Conservation (phyloP, 768 basidiomycete genomes). For the Lentinula aciculospora region DNA sequence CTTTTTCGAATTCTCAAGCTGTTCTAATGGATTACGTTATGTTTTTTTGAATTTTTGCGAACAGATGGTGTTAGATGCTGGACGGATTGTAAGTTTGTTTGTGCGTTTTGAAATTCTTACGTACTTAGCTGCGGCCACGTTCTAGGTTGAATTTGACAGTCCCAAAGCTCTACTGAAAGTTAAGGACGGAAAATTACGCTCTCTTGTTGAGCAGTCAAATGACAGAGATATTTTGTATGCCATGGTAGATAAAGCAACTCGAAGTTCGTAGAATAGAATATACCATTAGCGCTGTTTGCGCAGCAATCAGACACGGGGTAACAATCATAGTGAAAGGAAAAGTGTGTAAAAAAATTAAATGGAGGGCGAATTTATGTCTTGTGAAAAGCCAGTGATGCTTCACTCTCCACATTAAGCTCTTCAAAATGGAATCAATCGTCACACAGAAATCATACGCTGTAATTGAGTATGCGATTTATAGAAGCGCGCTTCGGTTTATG, state of each 20-base stretch:
- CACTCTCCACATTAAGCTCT: too few species aligned
- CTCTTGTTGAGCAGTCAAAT: constrained; percentile 37
- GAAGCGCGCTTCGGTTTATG: too few species aligned
- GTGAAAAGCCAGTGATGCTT: too few species aligned
- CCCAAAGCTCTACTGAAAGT: constrained; percentile 36
- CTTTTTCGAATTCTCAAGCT: constrained; percentile 10
- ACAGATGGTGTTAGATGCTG: constrained; percentile 52
- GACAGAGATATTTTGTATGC: constrained; percentile 31
- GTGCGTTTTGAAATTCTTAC: background rate
- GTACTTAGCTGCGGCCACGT: background rate
- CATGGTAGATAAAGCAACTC: constrained; percentile 15
- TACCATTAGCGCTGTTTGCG: too few species aligned
- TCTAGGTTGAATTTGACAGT: constrained; percentile 31
- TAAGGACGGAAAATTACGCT: constrained; percentile 30
- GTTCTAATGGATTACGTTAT: background rate
- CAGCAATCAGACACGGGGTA: too few species aligned
- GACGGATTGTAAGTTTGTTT: constrained; percentile 40
- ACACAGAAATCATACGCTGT: too few species aligned
- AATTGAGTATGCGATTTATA: too few species aligned
- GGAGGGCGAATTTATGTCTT: too few species aligned
- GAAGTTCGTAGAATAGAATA: too few species aligned
- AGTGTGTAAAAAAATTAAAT: too few species aligned
- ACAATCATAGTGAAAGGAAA: too few species aligned
- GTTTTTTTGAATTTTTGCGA: background rate
- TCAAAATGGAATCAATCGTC: too few species aligned